Percentiles rank a stretch among this genome's conserved stretches.
Evolutionary conservation across 306 rosid species (phyloP).

Genomic region (Prunus armeniaca): DNA sequence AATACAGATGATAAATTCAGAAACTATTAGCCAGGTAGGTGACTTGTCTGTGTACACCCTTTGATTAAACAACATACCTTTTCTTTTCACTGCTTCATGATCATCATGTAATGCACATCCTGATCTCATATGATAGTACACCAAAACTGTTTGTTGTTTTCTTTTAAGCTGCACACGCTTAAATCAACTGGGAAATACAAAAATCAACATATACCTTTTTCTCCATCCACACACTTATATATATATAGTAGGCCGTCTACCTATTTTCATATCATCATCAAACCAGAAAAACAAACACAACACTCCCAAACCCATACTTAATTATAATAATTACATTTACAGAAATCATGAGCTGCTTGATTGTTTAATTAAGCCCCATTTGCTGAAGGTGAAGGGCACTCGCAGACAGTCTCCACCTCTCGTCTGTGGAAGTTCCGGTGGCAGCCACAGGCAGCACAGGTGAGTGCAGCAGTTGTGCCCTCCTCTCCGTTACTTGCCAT

Average conservation of each 20-base stretch:
- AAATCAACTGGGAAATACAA: not conserved
- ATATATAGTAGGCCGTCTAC: conserved; percentile 3
- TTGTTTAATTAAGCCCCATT: conserved; percentile 25
- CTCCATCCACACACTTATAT: not conserved
- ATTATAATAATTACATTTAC: not conserved
- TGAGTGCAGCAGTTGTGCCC: conserved; percentile 53
- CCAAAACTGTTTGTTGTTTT: not conserved
- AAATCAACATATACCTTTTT: not conserved
- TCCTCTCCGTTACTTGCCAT: conserved; percentile 66
- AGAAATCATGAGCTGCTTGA: not conserved
- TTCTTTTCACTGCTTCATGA: not conserved
- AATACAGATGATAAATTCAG: not conserved
- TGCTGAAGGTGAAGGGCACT: conserved; percentile 49
- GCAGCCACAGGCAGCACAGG: conserved; percentile 93
- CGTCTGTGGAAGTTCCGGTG: conserved; percentile 84
- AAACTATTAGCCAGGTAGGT: not conserved
- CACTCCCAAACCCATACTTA: conserved; percentile 9
- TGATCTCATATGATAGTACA: not conserved
- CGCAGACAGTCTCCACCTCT: conserved; percentile 50
- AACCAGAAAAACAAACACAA: conserved; percentile 3
- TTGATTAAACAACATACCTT: not conserved
- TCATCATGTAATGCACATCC: not conserved
- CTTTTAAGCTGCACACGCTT: not conserved
- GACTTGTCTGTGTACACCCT: not conserved
- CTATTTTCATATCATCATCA: not conserved